Conservation (phyloP, 2,329 filamentous ascomycete genomes). For the Sporothrix phasma region DNA sequence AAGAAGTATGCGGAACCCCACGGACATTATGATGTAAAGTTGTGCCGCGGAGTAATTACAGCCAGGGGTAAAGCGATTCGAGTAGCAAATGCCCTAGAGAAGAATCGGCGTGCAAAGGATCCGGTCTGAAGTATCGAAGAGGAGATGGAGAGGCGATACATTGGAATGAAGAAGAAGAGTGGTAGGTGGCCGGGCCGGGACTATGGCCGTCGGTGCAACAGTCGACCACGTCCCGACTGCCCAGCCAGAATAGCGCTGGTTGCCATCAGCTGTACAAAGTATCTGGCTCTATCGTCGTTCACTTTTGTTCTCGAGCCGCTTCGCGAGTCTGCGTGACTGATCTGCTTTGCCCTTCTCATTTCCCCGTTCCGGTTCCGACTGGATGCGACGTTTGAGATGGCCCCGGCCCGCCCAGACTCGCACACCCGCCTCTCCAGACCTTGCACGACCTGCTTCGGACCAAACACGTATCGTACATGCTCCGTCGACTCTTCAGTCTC, state of each 20-base stretch:
- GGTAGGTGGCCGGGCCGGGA: constrained; percentile 1
- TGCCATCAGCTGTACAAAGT: background rate
- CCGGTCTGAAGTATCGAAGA: too few species aligned
- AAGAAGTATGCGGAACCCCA: too few species aligned
- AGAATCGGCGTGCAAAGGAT: background rate
- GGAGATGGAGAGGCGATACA: too few species aligned
- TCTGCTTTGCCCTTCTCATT: background rate
- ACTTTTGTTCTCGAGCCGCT: background rate
- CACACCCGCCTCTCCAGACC: background rate
- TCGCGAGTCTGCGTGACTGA: background rate
- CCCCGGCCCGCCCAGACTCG: background rate
- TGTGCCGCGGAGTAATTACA: constrained; percentile 1
- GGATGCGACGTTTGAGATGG: constrained; percentile 3
- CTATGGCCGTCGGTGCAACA: background rate
- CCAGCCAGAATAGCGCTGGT: background rate
- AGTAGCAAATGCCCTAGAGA: background rate
- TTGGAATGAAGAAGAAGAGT: background rate
- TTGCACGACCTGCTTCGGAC: background rate
- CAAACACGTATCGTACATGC: background rate
- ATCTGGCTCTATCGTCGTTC: background rate
- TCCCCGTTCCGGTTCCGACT: background rate
- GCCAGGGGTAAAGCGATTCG: background rate
- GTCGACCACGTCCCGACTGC: background rate
- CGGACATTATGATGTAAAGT: background rate
- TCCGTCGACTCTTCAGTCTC: background rate